Base-by-base conservation (phyloP, 2,329 filamentous ascomycete genomes). In the Plenodomus tracheiphilus region DNA sequence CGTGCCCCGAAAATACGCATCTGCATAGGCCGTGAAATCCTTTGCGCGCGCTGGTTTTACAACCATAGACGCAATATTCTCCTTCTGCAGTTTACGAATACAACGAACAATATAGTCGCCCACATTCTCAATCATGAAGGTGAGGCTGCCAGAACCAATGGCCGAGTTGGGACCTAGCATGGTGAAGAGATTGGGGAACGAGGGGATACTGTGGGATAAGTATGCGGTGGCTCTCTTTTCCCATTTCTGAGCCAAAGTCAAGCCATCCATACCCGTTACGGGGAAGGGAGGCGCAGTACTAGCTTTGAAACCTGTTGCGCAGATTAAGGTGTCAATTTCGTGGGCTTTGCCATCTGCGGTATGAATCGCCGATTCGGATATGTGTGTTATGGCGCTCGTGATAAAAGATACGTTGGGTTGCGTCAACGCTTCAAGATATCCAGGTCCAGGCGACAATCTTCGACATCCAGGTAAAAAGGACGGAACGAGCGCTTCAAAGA, bases 391-490 rank as follows among this genome's bases (percentile, higher is more conserved):
- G 5, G 61, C 53, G 0, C 56, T 54, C 15, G 73, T 74, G n/a
- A 73, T 54, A 21, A 70, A 71, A 19, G 58, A 59, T 6, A 72
- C 73, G 51, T 77, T 79, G 0, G 67, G 62, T 17, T 75, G 43
- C 4, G 68, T 64, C 6, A 79, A 62, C 2, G 79, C 75, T 57
- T 81, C 77, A 8, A 82, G 73, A 56, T 79, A 82, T 0, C 79
- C 78, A 19, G 76, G 75, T 0, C 79, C 79, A 0, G 79, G 80
- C 0, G 79, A 80, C 16, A 79, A 55, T 2, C 79, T 70, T 9
- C 78, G 69, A 47, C 79, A 81, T 1, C 78, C 78, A 6, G 73
- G 73, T 0, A 74, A 66, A 51, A 77, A 79, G 4, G 60, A 61
- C 0, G 77, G 77, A 15, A 75, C 64, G 2, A 79, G 59, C 30